Conservation (phyloP, 2,329 filamentous ascomycete species). For the Periconia digitata region DNA sequence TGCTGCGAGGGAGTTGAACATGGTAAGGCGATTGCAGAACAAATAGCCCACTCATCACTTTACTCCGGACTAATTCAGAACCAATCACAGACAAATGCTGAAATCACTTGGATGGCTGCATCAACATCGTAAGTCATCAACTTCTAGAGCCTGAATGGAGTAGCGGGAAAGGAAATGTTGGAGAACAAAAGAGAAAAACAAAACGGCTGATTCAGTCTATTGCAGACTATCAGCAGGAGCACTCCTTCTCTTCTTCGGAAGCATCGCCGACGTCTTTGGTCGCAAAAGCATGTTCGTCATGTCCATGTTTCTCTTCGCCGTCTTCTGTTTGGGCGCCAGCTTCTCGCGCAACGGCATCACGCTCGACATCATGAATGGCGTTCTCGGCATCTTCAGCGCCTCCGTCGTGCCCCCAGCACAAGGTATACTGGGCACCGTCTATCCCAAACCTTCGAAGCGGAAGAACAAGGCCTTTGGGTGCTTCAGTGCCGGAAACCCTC, state of each 20-base stretch:
- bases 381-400: conserved; percentile 66
- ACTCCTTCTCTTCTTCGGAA: conserved; percentile 67
- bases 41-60: too few species aligned
- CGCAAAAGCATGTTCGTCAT: conserved; percentile 61
- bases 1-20: conserved; percentile 60
- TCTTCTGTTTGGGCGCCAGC: conserved; percentile 60
- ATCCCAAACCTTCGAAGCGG: conserved; percentile 61
- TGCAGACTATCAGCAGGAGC: conserved; percentile 62
- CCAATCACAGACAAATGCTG: conserved; percentile 61
- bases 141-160: too few species aligned
- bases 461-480: conserved; percentile 68
- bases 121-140: conserved; percentile 59
- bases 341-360: conserved; percentile 62
- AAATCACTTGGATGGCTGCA: conserved; percentile 69
- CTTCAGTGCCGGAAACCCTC: conserved; percentile 60
- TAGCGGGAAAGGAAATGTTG: too few species aligned
- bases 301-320: conserved; percentile 61
- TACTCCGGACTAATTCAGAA: too few species aligned
- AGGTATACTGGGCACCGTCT: conserved; percentile 65
- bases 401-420: conserved; percentile 66
- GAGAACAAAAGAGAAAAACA: too few species aligned
- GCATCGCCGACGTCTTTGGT: conserved; percentile 67
- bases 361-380: conserved; percentile 64
- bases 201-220: not conserved
- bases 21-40: too few species aligned